A percentile compares a stretch with the other conserved stretches of the same genome.
Evolutionary conservation across 495 filamentous ascomycete species (phyloP).

Genomic region (Podospora comata): DNA sequence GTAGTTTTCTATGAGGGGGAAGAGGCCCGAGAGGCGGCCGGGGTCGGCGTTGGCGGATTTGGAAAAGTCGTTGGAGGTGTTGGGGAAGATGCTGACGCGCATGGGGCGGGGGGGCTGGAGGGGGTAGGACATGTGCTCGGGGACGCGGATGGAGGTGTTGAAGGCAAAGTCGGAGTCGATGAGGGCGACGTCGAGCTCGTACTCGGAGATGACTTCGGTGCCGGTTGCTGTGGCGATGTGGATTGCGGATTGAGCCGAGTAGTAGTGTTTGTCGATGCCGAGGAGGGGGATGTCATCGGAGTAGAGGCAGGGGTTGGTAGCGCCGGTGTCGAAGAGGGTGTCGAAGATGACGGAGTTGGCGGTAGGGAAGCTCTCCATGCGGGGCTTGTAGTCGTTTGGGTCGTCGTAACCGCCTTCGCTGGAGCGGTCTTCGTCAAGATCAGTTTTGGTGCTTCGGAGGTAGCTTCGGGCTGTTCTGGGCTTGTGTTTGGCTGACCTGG

Average conservation of each 20-base stretch:
- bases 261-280: conserved; percentile 31
- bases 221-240: conserved; percentile 27
- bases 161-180: conserved; percentile 25
- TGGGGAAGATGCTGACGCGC: conserved; percentile 31
- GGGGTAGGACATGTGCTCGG: conserved; percentile 4
- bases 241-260: conserved; percentile 39
- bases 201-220: conserved; percentile 24
- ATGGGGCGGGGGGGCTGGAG: conserved; percentile 18
- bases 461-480: neutral
- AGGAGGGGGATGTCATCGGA: conserved; percentile 35
- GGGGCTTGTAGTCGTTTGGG: neutral
- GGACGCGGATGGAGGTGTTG: neutral
- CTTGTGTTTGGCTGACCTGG: neutral
- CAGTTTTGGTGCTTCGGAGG: neutral
- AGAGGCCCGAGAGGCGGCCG: conserved; percentile 41
- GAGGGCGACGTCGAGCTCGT: conserved; percentile 41
- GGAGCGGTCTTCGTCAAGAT: neutral
- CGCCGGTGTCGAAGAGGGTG: conserved; percentile 45
- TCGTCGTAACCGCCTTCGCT: neutral
- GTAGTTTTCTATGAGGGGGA: conserved; percentile 45
- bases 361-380: conserved; percentile 10
- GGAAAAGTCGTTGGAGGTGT: conserved; percentile 6
- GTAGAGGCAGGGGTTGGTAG: conserved; percentile 42
- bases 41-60: conserved; percentile 2
- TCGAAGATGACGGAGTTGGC: conserved; percentile 22